A percentile compares a stretch with the other conserved stretches of the same genome.
These are phyloP conservation scores for Nectriaceae sp. DNA, from an alignment of 2,329 filamentous ascomycete species.

Conservation along the genomic window DNA sequence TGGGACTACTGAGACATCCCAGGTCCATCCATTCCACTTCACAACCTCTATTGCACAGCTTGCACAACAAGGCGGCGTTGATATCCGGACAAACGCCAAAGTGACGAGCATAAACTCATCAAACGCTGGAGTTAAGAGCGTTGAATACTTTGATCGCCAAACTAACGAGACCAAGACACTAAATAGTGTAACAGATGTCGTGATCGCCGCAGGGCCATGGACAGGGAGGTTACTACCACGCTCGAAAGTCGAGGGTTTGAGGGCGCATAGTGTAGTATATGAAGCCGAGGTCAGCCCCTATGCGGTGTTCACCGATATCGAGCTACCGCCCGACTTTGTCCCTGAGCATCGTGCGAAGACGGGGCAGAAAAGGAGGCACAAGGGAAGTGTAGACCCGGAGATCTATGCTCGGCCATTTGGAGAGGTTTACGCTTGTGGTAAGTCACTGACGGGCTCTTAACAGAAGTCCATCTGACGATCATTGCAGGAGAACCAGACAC, in stretches of 20 bases:
- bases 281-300: slow-evolving; percentile 68
- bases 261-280: slow-evolving; percentile 68
- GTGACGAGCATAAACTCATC: slow-evolving; percentile 68
- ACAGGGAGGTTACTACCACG: slow-evolving; percentile 59
- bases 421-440: slow-evolving; percentile 91
- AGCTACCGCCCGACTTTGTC: slow-evolving; percentile 66
- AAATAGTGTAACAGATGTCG: slow-evolving; percentile 51
- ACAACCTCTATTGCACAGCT: slow-evolving; percentile 81
- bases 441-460: slow-evolving; percentile 15
- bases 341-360: slow-evolving; percentile 49
- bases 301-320: slow-evolving; percentile 85
- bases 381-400: slow-evolving; percentile 76
- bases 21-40: slow-evolving; percentile 92
- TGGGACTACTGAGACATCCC: slow-evolving; percentile 76
- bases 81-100: slow-evolving; percentile 64
- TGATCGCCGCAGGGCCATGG: slow-evolving; percentile 64
- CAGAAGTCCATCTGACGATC: slow-evolving; percentile 1
- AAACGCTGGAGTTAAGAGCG: slow-evolving; percentile 54
- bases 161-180: slow-evolving; percentile 39
- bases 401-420: slow-evolving; percentile 89
- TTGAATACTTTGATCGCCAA: slow-evolving; percentile 60
- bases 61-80: slow-evolving; percentile 68
- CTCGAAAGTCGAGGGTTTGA: slow-evolving; percentile 58
- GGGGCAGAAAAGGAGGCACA: slow-evolving; percentile 55
- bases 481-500: slow-evolving; percentile 72